phyloP scores from a whole-genome alignment of 176 grass and related monocot genomes.

The Aegilops sharonensis region DNA sequence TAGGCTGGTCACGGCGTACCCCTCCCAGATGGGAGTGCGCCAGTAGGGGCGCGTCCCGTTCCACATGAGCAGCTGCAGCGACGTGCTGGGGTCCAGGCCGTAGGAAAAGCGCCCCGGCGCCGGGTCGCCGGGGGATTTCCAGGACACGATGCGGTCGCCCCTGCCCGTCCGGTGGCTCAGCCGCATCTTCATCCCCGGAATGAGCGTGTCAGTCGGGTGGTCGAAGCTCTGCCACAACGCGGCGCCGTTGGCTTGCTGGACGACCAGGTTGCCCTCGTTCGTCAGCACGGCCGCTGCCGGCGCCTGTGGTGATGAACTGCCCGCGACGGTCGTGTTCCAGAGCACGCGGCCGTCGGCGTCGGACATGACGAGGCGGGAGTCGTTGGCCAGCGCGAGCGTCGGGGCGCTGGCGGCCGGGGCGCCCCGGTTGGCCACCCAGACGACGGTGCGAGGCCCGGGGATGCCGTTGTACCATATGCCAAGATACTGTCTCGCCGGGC shows the following conservation, averaged over 20 bases:
- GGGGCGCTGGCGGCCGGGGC: not conserved
- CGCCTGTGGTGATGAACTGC: not conserved
- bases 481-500: not conserved
- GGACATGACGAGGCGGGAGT: not conserved
- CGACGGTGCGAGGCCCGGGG: not conserved
- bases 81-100: constrained; percentile 40
- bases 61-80: constrained; percentile 31
- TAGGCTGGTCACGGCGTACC: not conserved
- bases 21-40: constrained; percentile 38
- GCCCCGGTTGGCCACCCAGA: constrained; percentile 31
- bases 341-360: constrained; percentile 1
- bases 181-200: constrained; percentile 36
- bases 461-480: constrained; percentile 33
- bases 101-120: constrained; percentile 44
- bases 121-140: constrained; percentile 26
- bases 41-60: constrained; percentile 19
- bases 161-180: not conserved
- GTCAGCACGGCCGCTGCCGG: not conserved
- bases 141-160: constrained; percentile 34
- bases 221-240: constrained; percentile 33
- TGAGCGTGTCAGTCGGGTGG: not conserved
- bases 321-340: not conserved
- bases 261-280: constrained; percentile 44
- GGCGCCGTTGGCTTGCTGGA: not conserved
- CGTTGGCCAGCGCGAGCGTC: not conserved